Percentiles rank a stretch among this genome's conserved stretches.
Evolutionary conservation across 768 basidiomycete species (phyloP).

Genomic region (Mycena alexandri): DNA sequence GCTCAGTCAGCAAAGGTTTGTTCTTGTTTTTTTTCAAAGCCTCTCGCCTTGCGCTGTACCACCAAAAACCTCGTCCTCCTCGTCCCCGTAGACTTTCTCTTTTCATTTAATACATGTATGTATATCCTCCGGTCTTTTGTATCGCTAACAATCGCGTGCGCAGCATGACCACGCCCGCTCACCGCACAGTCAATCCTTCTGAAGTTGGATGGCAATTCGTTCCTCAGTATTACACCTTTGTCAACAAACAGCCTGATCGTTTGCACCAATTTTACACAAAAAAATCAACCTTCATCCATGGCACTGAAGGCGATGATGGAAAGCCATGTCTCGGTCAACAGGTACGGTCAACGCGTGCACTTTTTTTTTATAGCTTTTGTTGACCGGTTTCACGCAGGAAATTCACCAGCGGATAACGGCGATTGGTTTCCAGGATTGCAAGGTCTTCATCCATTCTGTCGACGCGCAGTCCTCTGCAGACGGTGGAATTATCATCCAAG

Average conservation of each 20-base stretch:
- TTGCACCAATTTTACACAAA: slow-evolving; percentile 99
- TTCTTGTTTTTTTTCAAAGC: slow-evolving; percentile 16
- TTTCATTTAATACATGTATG: slow-evolving; percentile 28
- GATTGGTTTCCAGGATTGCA: slow-evolving; percentile 95
- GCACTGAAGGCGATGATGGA: slow-evolving; percentile 95
- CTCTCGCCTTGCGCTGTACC: slow-evolving; percentile 24
- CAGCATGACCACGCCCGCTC: slow-evolving; percentile 56
- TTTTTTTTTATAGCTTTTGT: slow-evolving; percentile 13
- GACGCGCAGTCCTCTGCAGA: slow-evolving; percentile 96
- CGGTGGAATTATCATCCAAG: slow-evolving; percentile 98
- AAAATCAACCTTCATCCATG: slow-evolving; percentile 96
- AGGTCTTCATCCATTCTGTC: slow-evolving; percentile 98
- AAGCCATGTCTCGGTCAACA: slow-evolving; percentile 93
- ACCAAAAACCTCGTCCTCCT: background rate
- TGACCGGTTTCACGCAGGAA: slow-evolving; percentile 68
- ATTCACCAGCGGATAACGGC: slow-evolving; percentile 97
- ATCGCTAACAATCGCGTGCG: slow-evolving; percentile 9
- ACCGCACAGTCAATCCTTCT: slow-evolving; percentile 83
- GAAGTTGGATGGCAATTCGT: slow-evolving; percentile 99
- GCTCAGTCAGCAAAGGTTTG: slow-evolving; percentile 10
- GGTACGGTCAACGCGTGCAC: slow-evolving; percentile 60
- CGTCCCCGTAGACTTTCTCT: slow-evolving; percentile 32
- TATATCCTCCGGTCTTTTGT: background rate
- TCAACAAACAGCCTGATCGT: slow-evolving; percentile 97
- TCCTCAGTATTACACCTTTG: slow-evolving; percentile 98